These are phyloP conservation scores for Fusarium duplospermum DNA, from an alignment of 2,329 filamentous ascomycete species.

Conservation along the genomic window DNA sequence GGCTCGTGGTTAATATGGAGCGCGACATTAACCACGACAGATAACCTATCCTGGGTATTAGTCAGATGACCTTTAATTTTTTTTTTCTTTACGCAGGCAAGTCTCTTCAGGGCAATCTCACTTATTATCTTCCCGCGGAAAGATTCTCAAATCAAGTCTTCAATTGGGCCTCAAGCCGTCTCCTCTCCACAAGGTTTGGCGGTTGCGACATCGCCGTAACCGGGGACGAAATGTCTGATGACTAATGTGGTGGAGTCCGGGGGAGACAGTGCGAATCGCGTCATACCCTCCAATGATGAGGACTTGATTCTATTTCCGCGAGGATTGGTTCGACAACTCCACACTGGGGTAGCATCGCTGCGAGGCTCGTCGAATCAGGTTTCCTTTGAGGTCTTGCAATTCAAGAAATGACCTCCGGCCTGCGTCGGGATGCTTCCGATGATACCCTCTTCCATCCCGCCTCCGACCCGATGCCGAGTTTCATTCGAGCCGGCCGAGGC, in stretches of 20 bases:
- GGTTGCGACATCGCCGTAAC: constrained; percentile 43
- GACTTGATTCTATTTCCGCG: constrained; percentile 18
- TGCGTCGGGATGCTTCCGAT: constrained; percentile 14
- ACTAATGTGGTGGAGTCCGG: constrained; percentile 37
- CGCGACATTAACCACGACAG: constrained; percentile 40
- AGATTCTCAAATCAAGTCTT: constrained; percentile 9
- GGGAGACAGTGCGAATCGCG: constrained; percentile 25
- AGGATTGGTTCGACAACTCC: constrained; percentile 37
- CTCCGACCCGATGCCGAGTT: neutral
- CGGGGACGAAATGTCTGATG: constrained; percentile 27
- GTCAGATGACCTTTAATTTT: constrained; percentile 3
- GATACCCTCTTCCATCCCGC: constrained; percentile 4
- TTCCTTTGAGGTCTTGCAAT: neutral
- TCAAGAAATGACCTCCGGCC: neutral
- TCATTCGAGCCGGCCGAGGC: neutral
- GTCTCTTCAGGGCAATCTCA: neutral
- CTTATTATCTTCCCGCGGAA: constrained; percentile 1
- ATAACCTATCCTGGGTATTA: constrained; percentile 14
- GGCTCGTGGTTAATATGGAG: constrained; percentile 42
- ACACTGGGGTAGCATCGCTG: neutral
- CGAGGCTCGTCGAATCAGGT: neutral
- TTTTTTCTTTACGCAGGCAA: neutral
- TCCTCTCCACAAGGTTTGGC: constrained; percentile 5
- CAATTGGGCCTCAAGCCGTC: constrained; percentile 1
- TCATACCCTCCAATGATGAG: constrained; percentile 42